These are phyloP conservation scores for Claviceps sp. DNA, from an alignment of 2,329 filamentous ascomycete species.

Conservation along the genomic window DNA sequence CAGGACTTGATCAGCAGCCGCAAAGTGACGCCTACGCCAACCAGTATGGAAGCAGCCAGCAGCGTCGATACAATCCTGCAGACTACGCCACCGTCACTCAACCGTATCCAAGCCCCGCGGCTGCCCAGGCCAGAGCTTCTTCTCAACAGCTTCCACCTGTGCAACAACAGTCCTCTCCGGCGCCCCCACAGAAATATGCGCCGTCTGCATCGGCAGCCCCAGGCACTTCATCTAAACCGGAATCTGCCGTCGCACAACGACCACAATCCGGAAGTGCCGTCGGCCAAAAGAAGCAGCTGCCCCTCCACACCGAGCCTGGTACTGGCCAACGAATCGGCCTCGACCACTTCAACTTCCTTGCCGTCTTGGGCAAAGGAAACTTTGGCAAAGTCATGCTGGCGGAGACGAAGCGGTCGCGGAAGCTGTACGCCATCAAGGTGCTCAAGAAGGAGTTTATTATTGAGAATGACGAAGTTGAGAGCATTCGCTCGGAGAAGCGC, in stretches of 20 bases:
- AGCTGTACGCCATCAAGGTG: constrained; percentile 96
- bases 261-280: constrained; percentile 16
- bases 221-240: constrained; percentile 22
- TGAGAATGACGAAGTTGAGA: constrained; percentile 97
- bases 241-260: constrained; percentile 19
- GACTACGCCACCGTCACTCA: constrained; percentile 54
- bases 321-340: constrained; percentile 79
- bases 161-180: constrained; percentile 18
- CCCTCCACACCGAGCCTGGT: constrained; percentile 57
- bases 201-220: constrained; percentile 15
- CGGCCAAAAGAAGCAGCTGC: constrained; percentile 44
- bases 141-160: constrained; percentile 11
- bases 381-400: constrained; percentile 99
- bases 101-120: constrained; percentile 24
- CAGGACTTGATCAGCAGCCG: constrained; percentile 20
- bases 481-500: constrained; percentile 91
- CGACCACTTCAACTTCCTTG: constrained; percentile 98
- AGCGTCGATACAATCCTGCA: constrained; percentile 63
- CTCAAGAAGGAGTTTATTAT: constrained; percentile 99
- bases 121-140: constrained; percentile 18
- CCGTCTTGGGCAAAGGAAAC: constrained; percentile 95
- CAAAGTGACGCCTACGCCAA: constrained; percentile 24
- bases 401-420: constrained; percentile 84
- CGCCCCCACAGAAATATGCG: constrained; percentile 25
- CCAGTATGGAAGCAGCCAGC: constrained; percentile 17